These are phyloP conservation scores for Kwoniella bestiolae DNA, from an alignment of 768 basidiomycete genomes.

Conservation along the genomic window DNA sequence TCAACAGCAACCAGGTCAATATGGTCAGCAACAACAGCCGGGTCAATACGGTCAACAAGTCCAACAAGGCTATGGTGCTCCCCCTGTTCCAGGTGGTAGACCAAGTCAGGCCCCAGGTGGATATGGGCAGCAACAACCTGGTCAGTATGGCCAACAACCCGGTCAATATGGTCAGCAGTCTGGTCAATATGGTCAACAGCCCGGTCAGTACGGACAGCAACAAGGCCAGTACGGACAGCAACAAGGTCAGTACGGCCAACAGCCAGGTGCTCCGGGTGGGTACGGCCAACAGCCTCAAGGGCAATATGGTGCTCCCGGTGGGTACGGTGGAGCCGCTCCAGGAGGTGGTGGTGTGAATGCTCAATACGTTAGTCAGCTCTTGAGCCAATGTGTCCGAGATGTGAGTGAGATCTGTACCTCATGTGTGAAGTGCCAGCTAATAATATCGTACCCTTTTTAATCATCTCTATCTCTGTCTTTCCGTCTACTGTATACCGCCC, in stretches of 20 bases:
- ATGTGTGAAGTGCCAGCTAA: too few species aligned
- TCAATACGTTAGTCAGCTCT: slow-evolving; percentile 34
- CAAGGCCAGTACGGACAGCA: slow-evolving; percentile 17
- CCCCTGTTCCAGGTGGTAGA: slow-evolving; percentile 17
- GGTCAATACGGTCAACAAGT: slow-evolving; percentile 29
- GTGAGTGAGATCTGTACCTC: slow-evolving; percentile 29
- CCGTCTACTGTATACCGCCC: background rate
- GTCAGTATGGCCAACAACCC: slow-evolving; percentile 41
- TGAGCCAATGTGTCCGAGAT: slow-evolving; percentile 46
- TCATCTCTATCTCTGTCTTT: background rate
- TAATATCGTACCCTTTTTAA: background rate
- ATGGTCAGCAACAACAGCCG: slow-evolving; percentile 35
- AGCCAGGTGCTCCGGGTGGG: background rate
- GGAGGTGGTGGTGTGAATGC: slow-evolving; percentile 32
- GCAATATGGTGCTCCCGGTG: slow-evolving; percentile 6
- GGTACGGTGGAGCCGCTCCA: slow-evolving; percentile 12
- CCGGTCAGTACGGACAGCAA: slow-evolving; percentile 7
- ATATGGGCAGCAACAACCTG: slow-evolving; percentile 15
- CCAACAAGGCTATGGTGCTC: slow-evolving; percentile 15
- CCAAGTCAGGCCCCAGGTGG: slow-evolving; percentile 10
- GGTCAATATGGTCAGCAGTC: slow-evolving; percentile 30
- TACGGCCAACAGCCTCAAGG: slow-evolving; percentile 22
- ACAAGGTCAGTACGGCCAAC: slow-evolving; percentile 6
- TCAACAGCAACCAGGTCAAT: slow-evolving; percentile 27
- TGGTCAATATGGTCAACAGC: slow-evolving; percentile 11